Percentiles rank a stretch among this genome's conserved stretches.
phyloP scores from a whole-genome alignment of 2,329 filamentous ascomycete genomes.

The Daldinia sp. region DNA sequence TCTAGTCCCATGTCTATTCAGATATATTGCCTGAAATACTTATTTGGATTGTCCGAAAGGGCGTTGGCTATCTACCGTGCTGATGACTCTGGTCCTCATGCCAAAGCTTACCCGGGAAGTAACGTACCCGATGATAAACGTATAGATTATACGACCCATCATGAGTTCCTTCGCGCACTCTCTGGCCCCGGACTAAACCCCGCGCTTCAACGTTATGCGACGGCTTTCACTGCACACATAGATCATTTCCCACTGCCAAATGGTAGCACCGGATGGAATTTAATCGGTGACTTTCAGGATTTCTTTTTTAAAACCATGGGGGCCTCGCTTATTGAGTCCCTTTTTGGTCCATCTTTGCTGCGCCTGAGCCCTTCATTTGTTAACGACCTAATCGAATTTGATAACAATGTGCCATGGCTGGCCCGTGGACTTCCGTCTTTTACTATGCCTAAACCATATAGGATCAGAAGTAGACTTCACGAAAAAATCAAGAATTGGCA shows the following conservation, averaged over 20 bases:
- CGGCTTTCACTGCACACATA: too few species aligned
- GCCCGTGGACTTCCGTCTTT: conserved; percentile 27
- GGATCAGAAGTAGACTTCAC: conserved; percentile 15
- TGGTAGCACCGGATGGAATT: too few species aligned
- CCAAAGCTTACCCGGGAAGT: conserved; percentile 25
- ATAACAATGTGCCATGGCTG: conserved; percentile 26
- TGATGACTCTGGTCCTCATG: conserved; percentile 33
- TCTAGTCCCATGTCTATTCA: neutral
- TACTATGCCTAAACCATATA: conserved; percentile 24
- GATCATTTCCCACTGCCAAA: too few species aligned
- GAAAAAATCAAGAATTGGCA: conserved; percentile 35
- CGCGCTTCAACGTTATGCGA: conserved; percentile 17
- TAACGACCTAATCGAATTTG: conserved; percentile 32
- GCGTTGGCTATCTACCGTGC: conserved; percentile 15
- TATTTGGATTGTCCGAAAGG: neutral
- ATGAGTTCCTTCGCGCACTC: conserved; percentile 21
- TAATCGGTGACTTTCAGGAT: conserved; percentile 28
- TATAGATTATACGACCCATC: conserved; percentile 31
- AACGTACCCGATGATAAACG: conserved; percentile 27
- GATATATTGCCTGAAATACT: neutral
- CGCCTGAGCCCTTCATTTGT: conserved; percentile 31
- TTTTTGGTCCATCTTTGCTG: conserved; percentile 32
- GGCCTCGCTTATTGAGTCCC: conserved; percentile 22
- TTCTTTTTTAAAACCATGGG: conserved; percentile 30
- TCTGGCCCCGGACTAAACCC: conserved; percentile 32